Conservation (phyloP, 768 basidiomycete genomes). For the Psilocybe subaeruginosa region DNA sequence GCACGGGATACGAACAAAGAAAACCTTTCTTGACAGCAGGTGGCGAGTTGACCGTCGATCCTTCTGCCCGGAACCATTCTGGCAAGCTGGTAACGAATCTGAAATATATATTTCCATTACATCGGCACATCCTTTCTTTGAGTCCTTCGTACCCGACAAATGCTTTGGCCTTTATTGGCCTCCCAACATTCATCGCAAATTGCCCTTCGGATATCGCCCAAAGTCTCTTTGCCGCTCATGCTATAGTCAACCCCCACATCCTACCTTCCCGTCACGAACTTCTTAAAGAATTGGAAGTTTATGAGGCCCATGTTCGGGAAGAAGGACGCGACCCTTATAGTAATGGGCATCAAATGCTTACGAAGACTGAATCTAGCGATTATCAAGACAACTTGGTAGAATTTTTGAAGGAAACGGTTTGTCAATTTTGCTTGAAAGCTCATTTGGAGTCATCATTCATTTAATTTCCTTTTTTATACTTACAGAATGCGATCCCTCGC, state of each 20-base stretch:
- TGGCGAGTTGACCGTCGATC: constrained; percentile 32
- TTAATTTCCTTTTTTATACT: constrained; percentile 5
- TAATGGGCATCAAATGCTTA: constrained; percentile 48
- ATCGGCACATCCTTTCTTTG: constrained; percentile 55
- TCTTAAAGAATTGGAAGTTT: constrained; percentile 39
- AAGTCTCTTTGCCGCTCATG: constrained; percentile 47
- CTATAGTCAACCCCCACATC: constrained; percentile 42
- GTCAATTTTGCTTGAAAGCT: not conserved
- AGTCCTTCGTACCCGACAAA: constrained; percentile 48
- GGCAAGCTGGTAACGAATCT: constrained; percentile 48
- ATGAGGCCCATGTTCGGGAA: constrained; percentile 42
- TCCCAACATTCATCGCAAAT: constrained; percentile 50
- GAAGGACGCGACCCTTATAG: constrained; percentile 51
- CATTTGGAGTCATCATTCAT: not conserved
- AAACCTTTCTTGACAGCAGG: constrained; percentile 48
- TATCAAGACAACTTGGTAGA: constrained; percentile 44
- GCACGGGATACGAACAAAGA: constrained; percentile 56
- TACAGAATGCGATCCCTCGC: constrained; percentile 40
- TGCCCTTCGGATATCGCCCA: constrained; percentile 55
- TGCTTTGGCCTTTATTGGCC: constrained; percentile 58
- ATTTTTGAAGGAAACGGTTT: constrained; percentile 33
- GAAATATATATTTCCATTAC: constrained; percentile 57
- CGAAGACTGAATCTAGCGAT: constrained; percentile 32
- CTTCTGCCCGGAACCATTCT: constrained; percentile 27
- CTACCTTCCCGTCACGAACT: constrained; percentile 43